Conservation (phyloP, 2,329 filamentous ascomycete species). For the Scytalidium lignicola region DNA sequence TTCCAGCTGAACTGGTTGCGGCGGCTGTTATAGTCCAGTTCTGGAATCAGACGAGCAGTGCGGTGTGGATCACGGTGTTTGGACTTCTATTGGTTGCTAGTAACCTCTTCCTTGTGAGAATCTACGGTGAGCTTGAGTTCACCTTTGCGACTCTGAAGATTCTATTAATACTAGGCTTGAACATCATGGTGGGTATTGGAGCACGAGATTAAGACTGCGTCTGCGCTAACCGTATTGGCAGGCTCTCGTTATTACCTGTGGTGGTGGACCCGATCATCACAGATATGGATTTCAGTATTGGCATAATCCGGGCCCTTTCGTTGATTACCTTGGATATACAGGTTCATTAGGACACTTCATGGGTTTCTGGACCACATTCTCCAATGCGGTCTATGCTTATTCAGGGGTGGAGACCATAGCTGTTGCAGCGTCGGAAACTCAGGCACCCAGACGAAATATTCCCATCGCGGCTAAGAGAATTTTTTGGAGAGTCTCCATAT, state of each 20-base stretch:
- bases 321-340: constrained; percentile 51
- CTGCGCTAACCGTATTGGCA: constrained; percentile 2
- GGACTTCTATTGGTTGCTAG: constrained; percentile 29
- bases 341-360: constrained; percentile 57
- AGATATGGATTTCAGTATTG: constrained; percentile 65
- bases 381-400: constrained; percentile 36
- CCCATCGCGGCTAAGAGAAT: constrained; percentile 42
- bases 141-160: constrained; percentile 49
- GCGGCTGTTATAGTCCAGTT: constrained; percentile 58
- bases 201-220: constrained; percentile 44
- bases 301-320: constrained; percentile 63
- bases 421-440: constrained; percentile 48
- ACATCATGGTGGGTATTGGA: constrained; percentile 43
- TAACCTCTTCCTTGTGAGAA: constrained; percentile 32
- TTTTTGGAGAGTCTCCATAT: constrained; percentile 49
- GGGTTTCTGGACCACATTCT: constrained; percentile 48
- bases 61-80: constrained; percentile 31
- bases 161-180: constrained; percentile 57
- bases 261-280: constrained; percentile 53
- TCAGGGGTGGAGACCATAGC: constrained; percentile 46
- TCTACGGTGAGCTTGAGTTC: constrained; percentile 46
- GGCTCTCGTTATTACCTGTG: constrained; percentile 55
- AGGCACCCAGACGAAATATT: constrained; percentile 43
- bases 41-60: constrained; percentile 52
- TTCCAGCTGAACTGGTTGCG: constrained; percentile 57